Evolutionary conservation across 1,284 basidiomycete species (phyloP).

Genomic region (Mycena sp.): DNA sequence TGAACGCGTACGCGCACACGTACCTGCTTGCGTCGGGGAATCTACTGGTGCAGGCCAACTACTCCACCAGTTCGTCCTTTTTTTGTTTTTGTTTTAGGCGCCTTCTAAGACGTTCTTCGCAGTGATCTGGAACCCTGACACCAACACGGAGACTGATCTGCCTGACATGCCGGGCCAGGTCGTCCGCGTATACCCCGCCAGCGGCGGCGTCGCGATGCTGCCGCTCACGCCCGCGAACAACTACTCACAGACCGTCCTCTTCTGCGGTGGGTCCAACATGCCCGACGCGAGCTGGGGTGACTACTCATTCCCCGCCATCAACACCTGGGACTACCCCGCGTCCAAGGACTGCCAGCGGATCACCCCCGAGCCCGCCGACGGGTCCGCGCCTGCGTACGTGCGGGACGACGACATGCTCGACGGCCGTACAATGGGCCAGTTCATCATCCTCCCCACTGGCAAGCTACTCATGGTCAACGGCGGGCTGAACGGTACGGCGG

Average conservation of each 20-base stretch:
- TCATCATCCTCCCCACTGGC: constrained; percentile 82
- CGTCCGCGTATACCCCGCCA: constrained; percentile 86
- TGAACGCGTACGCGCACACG: constrained; percentile 90
- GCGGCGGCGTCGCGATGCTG: constrained; percentile 87
- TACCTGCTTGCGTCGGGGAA: constrained; percentile 89
- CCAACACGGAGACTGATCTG: constrained; percentile 68
- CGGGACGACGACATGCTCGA: constrained; percentile 82
- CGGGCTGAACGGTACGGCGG: constrained; percentile 79
- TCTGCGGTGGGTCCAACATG: constrained; percentile 90
- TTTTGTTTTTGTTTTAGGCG: constrained; percentile 28
- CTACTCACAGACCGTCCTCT: constrained; percentile 86
- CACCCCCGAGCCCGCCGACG: constrained; percentile 81
- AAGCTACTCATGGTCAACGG: constrained; percentile 84
- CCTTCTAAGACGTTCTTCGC: constrained; percentile 2
- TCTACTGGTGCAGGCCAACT: constrained; percentile 87
- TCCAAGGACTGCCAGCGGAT: constrained; percentile 77
- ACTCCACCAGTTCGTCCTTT: constrained; percentile 69
- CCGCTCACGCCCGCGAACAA: constrained; percentile 91
- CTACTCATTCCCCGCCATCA: constrained; percentile 71
- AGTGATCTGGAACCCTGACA: constrained; percentile 73
- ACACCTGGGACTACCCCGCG: constrained; percentile 73
- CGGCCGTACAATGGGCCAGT: constrained; percentile 89
- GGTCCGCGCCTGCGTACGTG: constrained; percentile 59
- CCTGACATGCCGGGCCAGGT: constrained; percentile 74
- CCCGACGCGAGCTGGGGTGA: constrained; percentile 77